These are phyloP conservation scores for Alloteropsis semialata DNA, from an alignment of 176 grass and related monocot genomes.

Conservation along the genomic window DNA sequence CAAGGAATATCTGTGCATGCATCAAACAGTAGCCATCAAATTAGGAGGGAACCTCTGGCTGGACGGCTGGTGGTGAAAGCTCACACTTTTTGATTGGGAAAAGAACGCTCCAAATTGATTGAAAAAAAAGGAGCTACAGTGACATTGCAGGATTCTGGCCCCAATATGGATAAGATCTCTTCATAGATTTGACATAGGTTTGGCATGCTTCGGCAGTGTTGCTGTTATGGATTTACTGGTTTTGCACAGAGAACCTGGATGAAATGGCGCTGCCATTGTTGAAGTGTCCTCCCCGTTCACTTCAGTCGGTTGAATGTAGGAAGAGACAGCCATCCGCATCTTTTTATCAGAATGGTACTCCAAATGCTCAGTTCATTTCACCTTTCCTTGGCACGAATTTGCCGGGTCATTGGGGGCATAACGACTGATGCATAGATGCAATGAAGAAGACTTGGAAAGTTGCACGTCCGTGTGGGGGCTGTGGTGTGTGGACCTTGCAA, in stretches of 20 bases:
- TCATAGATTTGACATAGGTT: neutral
- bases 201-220: neutral
- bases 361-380: neutral
- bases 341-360: neutral
- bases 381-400: neutral
- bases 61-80: neutral
- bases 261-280: neutral
- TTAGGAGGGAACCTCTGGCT: neutral
- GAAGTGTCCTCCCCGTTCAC: neutral
- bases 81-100: neutral
- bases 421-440: neutral
- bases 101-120: neutral
- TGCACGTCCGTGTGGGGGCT: neutral
- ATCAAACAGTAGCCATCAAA: slow-evolving; percentile 17
- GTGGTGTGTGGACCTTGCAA: neutral
- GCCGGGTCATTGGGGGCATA: neutral
- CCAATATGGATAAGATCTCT: neutral
- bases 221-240: slow-evolving; percentile 4
- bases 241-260: neutral
- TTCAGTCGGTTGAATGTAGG: neutral
- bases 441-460: neutral
- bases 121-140: neutral
- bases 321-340: neutral
- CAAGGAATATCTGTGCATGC: slow-evolving; percentile 9
- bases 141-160: neutral